These are phyloP conservation scores for Eimeria mitis DNA, from an alignment of 169 alveolate species.

Conservation along the genomic window DNA sequence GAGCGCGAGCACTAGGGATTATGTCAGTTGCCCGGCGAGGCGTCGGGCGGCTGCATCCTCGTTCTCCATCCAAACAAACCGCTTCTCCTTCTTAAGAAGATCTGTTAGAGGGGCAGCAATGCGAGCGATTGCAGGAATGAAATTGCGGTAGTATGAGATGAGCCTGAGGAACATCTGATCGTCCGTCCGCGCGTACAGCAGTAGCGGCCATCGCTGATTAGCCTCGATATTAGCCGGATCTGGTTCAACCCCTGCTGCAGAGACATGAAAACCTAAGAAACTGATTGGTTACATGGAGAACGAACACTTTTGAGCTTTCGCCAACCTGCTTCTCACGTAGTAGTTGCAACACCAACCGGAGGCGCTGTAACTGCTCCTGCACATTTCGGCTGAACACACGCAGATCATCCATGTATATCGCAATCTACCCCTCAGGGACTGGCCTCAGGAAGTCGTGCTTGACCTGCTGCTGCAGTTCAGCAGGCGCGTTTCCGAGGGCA, in stretches of 20 bases:
- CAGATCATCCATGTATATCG: background rate
- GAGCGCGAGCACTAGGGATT: too few species aligned
- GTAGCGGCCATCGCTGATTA: background rate
- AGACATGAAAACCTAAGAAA: background rate
- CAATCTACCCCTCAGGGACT: background rate
- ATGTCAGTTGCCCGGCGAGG: too few species aligned
- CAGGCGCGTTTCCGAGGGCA: background rate
- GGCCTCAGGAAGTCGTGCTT: background rate
- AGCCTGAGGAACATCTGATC: too few species aligned
- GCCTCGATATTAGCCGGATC: background rate
- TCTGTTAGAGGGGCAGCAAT: too few species aligned
- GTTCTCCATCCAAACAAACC: too few species aligned
- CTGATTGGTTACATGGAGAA: background rate
- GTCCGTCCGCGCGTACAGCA: background rate
- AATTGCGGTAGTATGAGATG: too few species aligned
- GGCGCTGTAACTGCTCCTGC: background rate
- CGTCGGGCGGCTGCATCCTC: too few species aligned
- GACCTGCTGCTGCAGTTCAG: slow-evolving; percentile 8
- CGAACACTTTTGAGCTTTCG: background rate
- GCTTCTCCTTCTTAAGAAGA: too few species aligned
- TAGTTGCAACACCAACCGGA: background rate
- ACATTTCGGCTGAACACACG: background rate
- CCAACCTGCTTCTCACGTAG: background rate
- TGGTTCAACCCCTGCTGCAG: background rate
- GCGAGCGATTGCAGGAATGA: too few species aligned